Conservation (phyloP, 768 basidiomycete genomes). For the Tulasnella sp. region DNA sequence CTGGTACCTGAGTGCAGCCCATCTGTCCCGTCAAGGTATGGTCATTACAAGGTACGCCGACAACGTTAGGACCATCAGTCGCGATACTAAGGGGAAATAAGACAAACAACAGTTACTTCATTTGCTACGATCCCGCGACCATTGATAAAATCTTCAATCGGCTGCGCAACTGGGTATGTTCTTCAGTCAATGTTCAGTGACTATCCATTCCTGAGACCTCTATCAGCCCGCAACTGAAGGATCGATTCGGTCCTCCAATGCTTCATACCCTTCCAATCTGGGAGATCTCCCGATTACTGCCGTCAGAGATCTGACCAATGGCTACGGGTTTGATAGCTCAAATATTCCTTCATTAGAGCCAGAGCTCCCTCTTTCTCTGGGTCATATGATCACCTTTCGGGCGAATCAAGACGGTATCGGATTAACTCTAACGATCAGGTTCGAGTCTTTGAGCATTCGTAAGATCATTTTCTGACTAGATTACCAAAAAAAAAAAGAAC, state of each 20-base stretch:
- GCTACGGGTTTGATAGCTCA: constrained; percentile 50
- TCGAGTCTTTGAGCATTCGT: too few relatives aligned
- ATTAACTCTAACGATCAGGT: constrained; percentile 60
- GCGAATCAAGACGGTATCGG: constrained; percentile 30
- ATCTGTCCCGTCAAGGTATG: constrained; percentile 43
- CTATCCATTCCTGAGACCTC: not conserved
- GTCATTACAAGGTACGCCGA: constrained; percentile 54
- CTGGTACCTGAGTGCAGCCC: not conserved
- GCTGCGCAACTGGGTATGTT: constrained; percentile 36
- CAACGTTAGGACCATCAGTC: not conserved
- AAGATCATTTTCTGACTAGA: not conserved
- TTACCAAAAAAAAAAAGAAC: constrained; percentile 36
- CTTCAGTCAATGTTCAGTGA: not conserved
- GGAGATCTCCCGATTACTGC: constrained; percentile 43
- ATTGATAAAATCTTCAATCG: constrained; percentile 56
- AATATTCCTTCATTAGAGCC: constrained; percentile 52
- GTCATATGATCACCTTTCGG: constrained; percentile 80
- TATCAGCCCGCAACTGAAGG: not conserved
- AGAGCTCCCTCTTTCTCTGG: constrained; percentile 53
- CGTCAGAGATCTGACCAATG: constrained; percentile 62
- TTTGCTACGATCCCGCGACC: constrained; percentile 47
- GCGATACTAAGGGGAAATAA: constrained; percentile 21
- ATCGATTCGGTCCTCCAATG: not conserved
- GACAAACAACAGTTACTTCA: constrained; percentile 75
- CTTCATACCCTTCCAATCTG: not conserved